Evolutionary conservation across 257 asterid species (phyloP).

Genomic region (Jaltomata sinuosa): DNA sequence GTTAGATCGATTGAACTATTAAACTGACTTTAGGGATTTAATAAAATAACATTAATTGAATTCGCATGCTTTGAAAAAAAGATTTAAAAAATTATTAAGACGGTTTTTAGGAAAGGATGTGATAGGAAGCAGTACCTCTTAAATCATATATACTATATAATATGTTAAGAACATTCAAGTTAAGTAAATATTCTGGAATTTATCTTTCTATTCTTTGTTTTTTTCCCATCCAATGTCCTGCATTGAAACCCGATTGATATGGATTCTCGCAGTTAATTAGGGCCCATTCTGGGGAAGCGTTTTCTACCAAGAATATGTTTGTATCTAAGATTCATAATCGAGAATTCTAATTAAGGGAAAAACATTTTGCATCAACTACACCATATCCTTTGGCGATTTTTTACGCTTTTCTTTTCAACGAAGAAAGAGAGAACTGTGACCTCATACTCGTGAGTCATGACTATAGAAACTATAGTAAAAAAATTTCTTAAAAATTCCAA

Average conservation of each 20-base stretch:
- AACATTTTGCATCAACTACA: too few relatives aligned
- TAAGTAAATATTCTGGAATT: not conserved
- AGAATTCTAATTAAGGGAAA: too few relatives aligned
- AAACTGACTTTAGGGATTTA: constrained; percentile 2
- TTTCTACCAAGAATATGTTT: too few relatives aligned
- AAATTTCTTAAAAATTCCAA: not conserved
- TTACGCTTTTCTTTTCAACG: not conserved
- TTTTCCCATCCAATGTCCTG: too few relatives aligned
- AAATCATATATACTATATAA: too few relatives aligned
- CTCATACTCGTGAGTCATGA: not conserved
- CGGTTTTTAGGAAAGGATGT: not conserved
- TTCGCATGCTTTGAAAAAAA: not conserved
- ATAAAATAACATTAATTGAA: not conserved
- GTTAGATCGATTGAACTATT: constrained; percentile 7
- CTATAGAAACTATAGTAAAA: not conserved
- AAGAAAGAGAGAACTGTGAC: constrained; percentile 1
- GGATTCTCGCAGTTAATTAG: too few relatives aligned
- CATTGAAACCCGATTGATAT: too few relatives aligned
- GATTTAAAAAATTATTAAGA: not conserved
- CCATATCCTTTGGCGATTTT: too few relatives aligned
- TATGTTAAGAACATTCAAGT: not conserved
- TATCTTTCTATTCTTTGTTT: not conserved
- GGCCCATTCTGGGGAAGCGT: too few relatives aligned
- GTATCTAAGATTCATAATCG: too few relatives aligned
- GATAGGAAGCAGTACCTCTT: constrained; percentile 3